phyloP scores from a whole-genome alignment of 2,329 filamentous ascomycete genomes.

The Xylaria sp. region DNA sequence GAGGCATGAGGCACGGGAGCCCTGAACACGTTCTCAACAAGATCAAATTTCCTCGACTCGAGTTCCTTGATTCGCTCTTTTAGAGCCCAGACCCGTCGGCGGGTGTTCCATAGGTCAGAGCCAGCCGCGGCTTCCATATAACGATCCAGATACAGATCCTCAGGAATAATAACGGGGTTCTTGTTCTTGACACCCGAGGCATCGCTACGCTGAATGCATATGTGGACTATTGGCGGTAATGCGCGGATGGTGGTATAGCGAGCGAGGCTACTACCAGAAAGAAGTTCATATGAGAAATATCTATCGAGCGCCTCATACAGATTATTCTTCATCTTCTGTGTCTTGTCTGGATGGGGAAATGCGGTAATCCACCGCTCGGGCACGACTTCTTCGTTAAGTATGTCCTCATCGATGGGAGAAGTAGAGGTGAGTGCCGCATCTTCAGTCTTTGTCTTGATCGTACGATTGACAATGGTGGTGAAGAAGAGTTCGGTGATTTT shows the following conservation, averaged over 20 bases:
- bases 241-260: slow-evolving; percentile 74
- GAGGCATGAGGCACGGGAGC: background rate
- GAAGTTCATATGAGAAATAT: slow-evolving; percentile 80
- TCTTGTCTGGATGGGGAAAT: slow-evolving; percentile 54
- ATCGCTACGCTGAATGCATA: slow-evolving; percentile 84
- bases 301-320: slow-evolving; percentile 86
- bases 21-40: slow-evolving; percentile 8
- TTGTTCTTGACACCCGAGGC: slow-evolving; percentile 77
- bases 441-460: slow-evolving; percentile 52
- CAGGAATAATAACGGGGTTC: slow-evolving; percentile 78
- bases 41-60: slow-evolving; percentile 9
- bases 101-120: slow-evolving; percentile 65
- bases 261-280: slow-evolving; percentile 67
- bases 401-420: slow-evolving; percentile 44
- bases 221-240: slow-evolving; percentile 85
- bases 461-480: slow-evolving; percentile 65
- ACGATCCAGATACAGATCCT: slow-evolving; percentile 83
- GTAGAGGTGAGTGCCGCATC: slow-evolving; percentile 25
- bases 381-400: slow-evolving; percentile 62
- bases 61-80: slow-evolving; percentile 64
- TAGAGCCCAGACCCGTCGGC: slow-evolving; percentile 76
- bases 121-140: slow-evolving; percentile 75
- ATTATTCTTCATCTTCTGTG: slow-evolving; percentile 54
- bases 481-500: slow-evolving; percentile 75
- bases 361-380: slow-evolving; percentile 68